phyloP scores from a whole-genome alignment of 202 grass and related monocot species.

The Carex arenaria region DNA sequence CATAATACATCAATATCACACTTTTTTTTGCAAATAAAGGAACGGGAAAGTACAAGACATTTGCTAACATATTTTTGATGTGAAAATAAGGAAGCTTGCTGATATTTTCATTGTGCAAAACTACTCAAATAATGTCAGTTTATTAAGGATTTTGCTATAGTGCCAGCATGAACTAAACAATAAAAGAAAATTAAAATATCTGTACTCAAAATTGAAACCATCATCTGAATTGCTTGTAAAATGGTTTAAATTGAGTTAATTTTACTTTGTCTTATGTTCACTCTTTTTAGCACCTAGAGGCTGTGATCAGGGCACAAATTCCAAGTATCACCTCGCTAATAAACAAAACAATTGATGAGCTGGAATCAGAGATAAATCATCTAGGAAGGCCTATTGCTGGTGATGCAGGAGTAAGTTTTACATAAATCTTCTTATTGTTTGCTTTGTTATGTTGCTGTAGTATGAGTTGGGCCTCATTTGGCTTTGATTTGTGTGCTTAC shows the following conservation, averaged over 20 bases:
- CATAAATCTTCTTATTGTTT: constrained; percentile 17
- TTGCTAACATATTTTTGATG: neutral
- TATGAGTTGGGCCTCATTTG: neutral
- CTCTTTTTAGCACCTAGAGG: constrained; percentile 65
- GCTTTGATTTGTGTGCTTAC: constrained; percentile 12
- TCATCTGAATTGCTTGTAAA: constrained; percentile 25
- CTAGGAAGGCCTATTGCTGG: constrained; percentile 79
- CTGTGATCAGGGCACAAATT: constrained; percentile 71
- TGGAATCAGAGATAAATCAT: constrained; percentile 88
- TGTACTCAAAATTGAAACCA: neutral
- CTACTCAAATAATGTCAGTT: neutral
- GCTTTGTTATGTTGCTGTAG: neutral
- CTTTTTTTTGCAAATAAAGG: neutral
- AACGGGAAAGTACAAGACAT: neutral
- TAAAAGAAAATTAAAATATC: neutral
- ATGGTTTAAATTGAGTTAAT: neutral
- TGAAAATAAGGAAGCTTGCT: neutral
- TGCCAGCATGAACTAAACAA: neutral
- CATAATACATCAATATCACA: neutral
- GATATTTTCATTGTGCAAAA: neutral
- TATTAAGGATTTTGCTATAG: neutral
- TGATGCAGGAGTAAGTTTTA: constrained; percentile 67
- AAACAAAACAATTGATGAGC: constrained; percentile 87
- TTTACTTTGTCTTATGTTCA: neutral
- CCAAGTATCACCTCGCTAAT: constrained; percentile 89